phyloP scores from a whole-genome alignment of 371 early-diverging fungal species.

The Mucor lusitanicus region DNA sequence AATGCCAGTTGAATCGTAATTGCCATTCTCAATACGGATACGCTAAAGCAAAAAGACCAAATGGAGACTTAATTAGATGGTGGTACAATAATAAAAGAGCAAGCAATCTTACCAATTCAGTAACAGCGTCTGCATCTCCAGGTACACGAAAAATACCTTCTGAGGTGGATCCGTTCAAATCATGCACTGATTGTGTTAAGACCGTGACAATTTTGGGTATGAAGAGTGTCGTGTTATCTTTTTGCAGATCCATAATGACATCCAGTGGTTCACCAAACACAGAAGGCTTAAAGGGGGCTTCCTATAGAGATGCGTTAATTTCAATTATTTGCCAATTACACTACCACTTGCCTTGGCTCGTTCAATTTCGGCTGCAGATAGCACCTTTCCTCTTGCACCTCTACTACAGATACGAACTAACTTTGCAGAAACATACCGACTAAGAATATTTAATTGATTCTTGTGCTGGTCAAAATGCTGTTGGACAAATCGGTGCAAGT shows the following conservation, averaged over 20 bases:
- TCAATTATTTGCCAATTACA: not conserved
- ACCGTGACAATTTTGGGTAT: slow-evolving; percentile 85
- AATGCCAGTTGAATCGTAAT: slow-evolving; percentile 69
- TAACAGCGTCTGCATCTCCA: slow-evolving; percentile 90
- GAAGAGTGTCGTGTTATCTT: slow-evolving; percentile 30
- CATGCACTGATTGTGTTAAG: slow-evolving; percentile 73
- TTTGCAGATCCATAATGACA: slow-evolving; percentile 75
- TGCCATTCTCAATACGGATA: slow-evolving; percentile 82
- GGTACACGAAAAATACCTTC: slow-evolving; percentile 98
- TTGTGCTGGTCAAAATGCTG: slow-evolving; percentile 58
- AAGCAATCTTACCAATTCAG: slow-evolving; percentile 65
- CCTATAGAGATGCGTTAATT: slow-evolving; percentile 23
- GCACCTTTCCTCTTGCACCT: slow-evolving; percentile 86
- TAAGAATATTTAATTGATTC: slow-evolving; percentile 53
- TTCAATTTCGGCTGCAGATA: slow-evolving; percentile 78
- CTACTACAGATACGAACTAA: slow-evolving; percentile 70
- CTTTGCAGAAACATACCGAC: slow-evolving; percentile 63
- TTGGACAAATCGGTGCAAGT: slow-evolving; percentile 78
- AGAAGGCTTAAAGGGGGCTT: slow-evolving; percentile 86
- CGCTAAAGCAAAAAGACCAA: slow-evolving; percentile 30
- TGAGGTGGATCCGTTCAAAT: slow-evolving; percentile 75
- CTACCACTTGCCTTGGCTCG: slow-evolving; percentile 60
- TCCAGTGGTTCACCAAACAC: slow-evolving; percentile 92
- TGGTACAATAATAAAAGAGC: not conserved
- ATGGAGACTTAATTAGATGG: not conserved